Base-by-base conservation (phyloP, 306 rosid genomes). In the Casuarina cunninghamiana region DNA sequence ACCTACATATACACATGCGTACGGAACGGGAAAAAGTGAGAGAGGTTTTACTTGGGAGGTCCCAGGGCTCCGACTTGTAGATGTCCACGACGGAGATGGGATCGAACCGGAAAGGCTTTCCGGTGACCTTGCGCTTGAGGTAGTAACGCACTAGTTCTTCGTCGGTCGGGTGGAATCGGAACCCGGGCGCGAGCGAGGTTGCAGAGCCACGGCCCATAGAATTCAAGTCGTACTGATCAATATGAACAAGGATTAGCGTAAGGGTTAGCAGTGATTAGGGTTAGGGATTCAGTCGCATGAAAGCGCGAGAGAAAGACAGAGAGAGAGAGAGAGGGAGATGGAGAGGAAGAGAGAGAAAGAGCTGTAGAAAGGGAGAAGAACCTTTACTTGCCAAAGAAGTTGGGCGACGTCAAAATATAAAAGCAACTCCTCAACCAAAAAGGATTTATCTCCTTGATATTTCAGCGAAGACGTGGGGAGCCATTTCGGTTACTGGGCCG, bases 101-200 rank as follows among this genome's bases (percentile, higher is more conserved):
- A 60, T 93, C 93, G 41, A 85, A 65, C 0, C 82, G 91, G 76
- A 80, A 65, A 10, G 84, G 26, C 43, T 77, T 88, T 38, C 92
- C 90, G 48, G 82, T 75, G 71, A 92, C 81, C 84, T 88, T 87
- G 26, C 96, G 97, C 84, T 84, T 88, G 2, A 95, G 91, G 75
- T 92, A 95, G 84, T 78, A 92, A 3, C 86, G 75, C 32, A 94
- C 87, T 4, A 95, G 88, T 43, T 95, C 98, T 65, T 92, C 97
- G 42, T 92, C 98, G 1, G 98, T 95, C 2, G 98, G 98, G 73
- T 95, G 96, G 81, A 95, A 95, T 77, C 98, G 96, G 88, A 92
- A 95, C 0, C 98, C 98, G 1, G 98, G 98, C 41, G 88, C 88
- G 6, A 90, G 84, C 12, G 87, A 78, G 13, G 77, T 82, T 5